These are phyloP conservation scores for Pinus albicaulis DNA, from an alignment of 75 land plant species.

Conservation along the genomic window DNA sequence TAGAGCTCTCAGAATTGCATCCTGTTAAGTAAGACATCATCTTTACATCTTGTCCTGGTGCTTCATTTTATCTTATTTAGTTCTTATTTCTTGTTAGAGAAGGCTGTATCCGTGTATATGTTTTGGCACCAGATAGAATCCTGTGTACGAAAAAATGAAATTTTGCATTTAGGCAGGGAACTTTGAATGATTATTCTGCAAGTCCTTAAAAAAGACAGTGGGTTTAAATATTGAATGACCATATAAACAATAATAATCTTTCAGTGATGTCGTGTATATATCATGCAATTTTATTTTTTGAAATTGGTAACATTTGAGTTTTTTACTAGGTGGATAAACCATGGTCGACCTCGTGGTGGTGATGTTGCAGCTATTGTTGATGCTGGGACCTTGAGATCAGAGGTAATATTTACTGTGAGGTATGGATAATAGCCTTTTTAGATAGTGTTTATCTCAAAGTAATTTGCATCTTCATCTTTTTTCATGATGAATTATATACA, in stretches of 20 bases:
- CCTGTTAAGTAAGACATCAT: conserved; percentile 44
- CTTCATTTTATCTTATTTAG: too few relatives aligned
- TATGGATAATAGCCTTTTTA: conserved; percentile 14
- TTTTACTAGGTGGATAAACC: conserved; percentile 54
- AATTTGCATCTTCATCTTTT: neutral
- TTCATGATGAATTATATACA: neutral
- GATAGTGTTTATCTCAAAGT: neutral
- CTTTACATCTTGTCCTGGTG: neutral
- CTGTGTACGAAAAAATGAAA: neutral
- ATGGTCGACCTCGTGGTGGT: conserved; percentile 69
- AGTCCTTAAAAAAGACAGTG: neutral
- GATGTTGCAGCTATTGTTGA: conserved; percentile 65
- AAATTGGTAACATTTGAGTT: neutral
- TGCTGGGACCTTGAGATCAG: conserved; percentile 41
- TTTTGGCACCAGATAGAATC: neutral
- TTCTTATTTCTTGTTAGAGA: too few relatives aligned
- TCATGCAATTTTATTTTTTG: neutral
- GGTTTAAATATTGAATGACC: neutral
- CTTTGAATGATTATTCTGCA: neutral
- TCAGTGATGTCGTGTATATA: neutral
- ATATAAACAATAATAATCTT: neutral
- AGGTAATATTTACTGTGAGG: conserved; percentile 67
- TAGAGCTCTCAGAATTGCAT: conserved; percentile 52
- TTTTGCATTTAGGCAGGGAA: neutral
- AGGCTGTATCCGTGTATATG: neutral